phyloP scores from a whole-genome alignment of 2,329 filamentous ascomycete genomes.

The Botrytis hyacinthi region DNA sequence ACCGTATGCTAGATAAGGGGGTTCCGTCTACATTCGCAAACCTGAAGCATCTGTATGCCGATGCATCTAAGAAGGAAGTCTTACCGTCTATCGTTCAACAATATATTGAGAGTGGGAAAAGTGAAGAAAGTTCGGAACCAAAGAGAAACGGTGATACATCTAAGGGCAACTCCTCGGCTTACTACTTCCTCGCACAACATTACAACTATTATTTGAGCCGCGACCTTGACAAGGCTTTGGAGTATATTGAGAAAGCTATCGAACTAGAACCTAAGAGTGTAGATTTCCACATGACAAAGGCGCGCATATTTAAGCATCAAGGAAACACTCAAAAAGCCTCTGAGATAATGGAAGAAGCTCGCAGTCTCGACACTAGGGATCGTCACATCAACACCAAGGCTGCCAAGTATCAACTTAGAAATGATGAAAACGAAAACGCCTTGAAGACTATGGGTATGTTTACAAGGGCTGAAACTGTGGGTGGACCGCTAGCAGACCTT shows the following conservation, averaged over 20 bases:
- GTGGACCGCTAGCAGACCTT: conserved; percentile 84
- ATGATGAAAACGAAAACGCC: conserved; percentile 83
- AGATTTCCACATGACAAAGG: conserved; percentile 93
- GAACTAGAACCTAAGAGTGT: conserved; percentile 76
- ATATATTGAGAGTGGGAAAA: conserved; percentile 63
- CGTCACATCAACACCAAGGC: conserved; percentile 98
- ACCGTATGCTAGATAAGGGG: conserved; percentile 83
- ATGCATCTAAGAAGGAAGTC: conserved; percentile 72
- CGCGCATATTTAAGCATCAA: conserved; percentile 87
- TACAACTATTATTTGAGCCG: conserved; percentile 91
- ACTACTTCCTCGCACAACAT: conserved; percentile 95
- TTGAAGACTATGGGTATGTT: conserved; percentile 90
- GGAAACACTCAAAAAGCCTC: conserved; percentile 78
- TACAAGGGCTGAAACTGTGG: conserved; percentile 84
- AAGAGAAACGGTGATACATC: conserved; percentile 48
- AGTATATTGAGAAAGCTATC: conserved; percentile 81
- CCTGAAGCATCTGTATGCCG: conserved; percentile 85
- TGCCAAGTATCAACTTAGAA: conserved; percentile 92
- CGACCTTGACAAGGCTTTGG: conserved; percentile 75
- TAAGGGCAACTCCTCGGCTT: conserved; percentile 71
- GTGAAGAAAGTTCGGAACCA: conserved; percentile 44
- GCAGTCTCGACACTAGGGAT: conserved; percentile 82
- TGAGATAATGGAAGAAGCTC: conserved; percentile 83
- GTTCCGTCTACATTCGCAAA: conserved; percentile 97
- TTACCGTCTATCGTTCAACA: conserved; percentile 75